Base-by-base conservation (phyloP, 495 filamentous ascomycete species). In the Amniculicola lignicola region DNA sequence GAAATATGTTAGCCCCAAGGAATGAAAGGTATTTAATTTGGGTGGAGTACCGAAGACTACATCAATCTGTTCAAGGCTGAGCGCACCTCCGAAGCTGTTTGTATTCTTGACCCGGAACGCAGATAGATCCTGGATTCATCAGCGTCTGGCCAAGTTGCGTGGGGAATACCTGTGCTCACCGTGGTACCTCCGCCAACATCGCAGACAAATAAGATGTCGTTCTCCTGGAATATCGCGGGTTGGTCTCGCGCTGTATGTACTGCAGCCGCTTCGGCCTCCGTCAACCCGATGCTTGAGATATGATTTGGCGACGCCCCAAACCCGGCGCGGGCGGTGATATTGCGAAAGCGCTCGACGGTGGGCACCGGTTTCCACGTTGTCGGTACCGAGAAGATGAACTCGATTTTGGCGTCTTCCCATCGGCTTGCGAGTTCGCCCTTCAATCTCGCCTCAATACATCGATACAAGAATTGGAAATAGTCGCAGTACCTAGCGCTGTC, bases 261-360 rank as follows among this genome's bases (percentile, higher is more conserved):
- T 9, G 83, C 83, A 1, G 82, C 82, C 3, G 83, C 83, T 64
- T 86, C 83, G 4, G 83, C 81, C 61, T 87, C 83, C 0, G 83
- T 87, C 19, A 86, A 67, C 7, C 80, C 79, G 40, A 87, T 81
- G n/a, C 54, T 65, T 2, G 74, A 76, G 6, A 63, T 69, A 63
- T 83, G 78, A 16, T 67, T 68, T 0, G 53, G 51, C 0, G 68
- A 69, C 3, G 54, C 55, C 7, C 76, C 76, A 62, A 79, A 80
- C 3, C 82, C 79, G 6, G 79, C 80, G 2, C 66, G 61, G 16
- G 69, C 45, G 23, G 83, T 75, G 18, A 80, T 71, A 11, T 49
- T 57, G 55, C 76, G 71, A 39, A 79, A 85, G 46, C 75, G 67
- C 59, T 81, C 77, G 42, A 87, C 74, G 52, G 80, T 79, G 3